Evolutionary conservation across 371 early-diverging fungal genomes (phyloP), one percentile per base, ranked within the genome.

Genomic region (Lichtheimia hyalospora): DNA sequence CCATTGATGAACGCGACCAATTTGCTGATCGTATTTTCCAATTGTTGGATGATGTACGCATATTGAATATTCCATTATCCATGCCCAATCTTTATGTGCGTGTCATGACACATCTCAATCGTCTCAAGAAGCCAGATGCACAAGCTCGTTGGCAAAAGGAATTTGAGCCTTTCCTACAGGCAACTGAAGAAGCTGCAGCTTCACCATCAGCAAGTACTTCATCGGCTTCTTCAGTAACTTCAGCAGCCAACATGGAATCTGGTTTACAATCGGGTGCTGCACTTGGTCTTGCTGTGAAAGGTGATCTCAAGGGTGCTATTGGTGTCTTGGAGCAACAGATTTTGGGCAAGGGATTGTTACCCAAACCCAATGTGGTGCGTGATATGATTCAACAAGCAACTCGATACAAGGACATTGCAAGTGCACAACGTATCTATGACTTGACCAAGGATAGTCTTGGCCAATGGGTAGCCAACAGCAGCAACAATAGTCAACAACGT

Each of bases 331-430:
- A 69, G 12, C 51, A 58, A 18, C 53, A 74, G 41, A 73, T 79
- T 48, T 57, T 79, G 49, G 39, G 66, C 15, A 46, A 63, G 12
- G 74, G 74, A 3, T 27, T 60, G 41, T 54, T 69, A 0, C 79
- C 79, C 44, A 62, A 73, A 1, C 72, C 76, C 8, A 74, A 76
- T 24, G 74, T 67, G 18, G 59, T 75, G 1, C 79, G 79, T 57
- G 79, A 79, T 53, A 70, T 76, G 53, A 75, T 79, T 50, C 69
- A 67, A 39, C 46, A 52, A 8, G 65, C 70, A 25, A 70, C 68
- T 20, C 75, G 70, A 49, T 34, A 54, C 2, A 54, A 60, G n/a
- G 54, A 67, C 15, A 41, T 70, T 23, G 63, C 67, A 13, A 41
- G 54, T 6, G 71, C 74, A 3, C 44, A 65, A 24, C 55, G 71